Base-by-base conservation (phyloP, 257 asterid species). In the Solanum gandarillasii region DNA sequence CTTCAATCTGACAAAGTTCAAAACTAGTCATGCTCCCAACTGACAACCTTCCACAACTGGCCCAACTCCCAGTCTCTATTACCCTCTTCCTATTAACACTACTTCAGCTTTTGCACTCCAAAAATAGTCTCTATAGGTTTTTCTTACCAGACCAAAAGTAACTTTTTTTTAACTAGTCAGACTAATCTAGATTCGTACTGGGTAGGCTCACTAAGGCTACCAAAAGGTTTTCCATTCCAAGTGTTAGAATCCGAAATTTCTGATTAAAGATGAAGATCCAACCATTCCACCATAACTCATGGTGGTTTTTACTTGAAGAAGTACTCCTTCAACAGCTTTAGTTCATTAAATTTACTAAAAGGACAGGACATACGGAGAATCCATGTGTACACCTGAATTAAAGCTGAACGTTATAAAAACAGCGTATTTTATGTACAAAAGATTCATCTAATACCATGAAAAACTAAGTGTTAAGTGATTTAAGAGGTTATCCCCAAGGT, bases 1-100 rank as follows among this genome's bases (percentile, higher is more conserved):
- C 34, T 74, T 88, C 87, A 74, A 92, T 62, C 95, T 92, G 96
- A 92, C 94, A 92, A 36, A 86, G 70, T 46, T 48, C 88, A 83
- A 85, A 86, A 55, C 14, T 41, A 70, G 29, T 10, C 52, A 34
- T 32, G 34, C 88, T 43, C 67, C 85, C 12, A 71, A 67, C 90
- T 89, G 87, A 79, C 89, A 31, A 41, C 71, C 67, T 67, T 76
- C 58, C 36, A 82, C 84, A 70, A 46, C 84, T 48, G 38, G 43
- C 84, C 58, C 35, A 65, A 88, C 83, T 43, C 39, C 87, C 11
- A 55, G 35, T 27, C 21, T 36, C 65, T 29, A 68, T 71, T 52
- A 5, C 13, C 83, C 29, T 68, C 35, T 68, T 86, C 67, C 46
- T 46, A 34, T 85, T 85, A 62, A 68, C 82, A 29, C 67, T 46